Evolutionary conservation across 805 yeast genomes (phyloP), one percentile per base, ranked within the genome.

Genomic region (Saccharomycopsis synnaedendra): DNA sequence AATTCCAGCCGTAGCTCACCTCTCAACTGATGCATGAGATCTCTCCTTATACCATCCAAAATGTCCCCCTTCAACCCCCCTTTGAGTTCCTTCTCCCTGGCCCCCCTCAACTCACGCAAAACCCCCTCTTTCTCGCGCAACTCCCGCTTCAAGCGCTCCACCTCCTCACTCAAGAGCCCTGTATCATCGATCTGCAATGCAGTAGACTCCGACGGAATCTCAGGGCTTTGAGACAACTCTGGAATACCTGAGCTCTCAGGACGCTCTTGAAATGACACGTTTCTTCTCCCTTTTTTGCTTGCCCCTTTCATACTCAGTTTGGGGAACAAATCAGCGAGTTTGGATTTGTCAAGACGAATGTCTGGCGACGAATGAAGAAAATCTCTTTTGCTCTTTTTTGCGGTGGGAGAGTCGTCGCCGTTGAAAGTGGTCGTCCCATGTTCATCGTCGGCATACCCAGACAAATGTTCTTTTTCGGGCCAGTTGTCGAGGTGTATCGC

Each of bases 401-500:
- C 28, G 44, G 27, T 32, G 47, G 47, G 9, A 29, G 27, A n/a
- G 4, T 10, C 19, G 19, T 19, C 19, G 19, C 19, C 19, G 19
- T 19, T 19, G 19, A 19, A 9, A 28, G 29, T 11, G 43, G n/a
- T 28, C n/a, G 40, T 30, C 31, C 27, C 32, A 37, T 36, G 27
- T 7, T 11, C 41, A 31, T n/a, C 5, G n/a, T 39, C 11, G 38
- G 39, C 10, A 34, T 39, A 32, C 3, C 9, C 27, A 34, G 5
- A 9, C 27, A 35, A 7, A 2, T 31, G 7, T 6, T 31, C 43
- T 3, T 31, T 34, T 3, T 34, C 35, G 4, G 45, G 50, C 54
- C 54, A 51, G n/a, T 51, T 40, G 31, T 51, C 54, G 3, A 51
- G 38, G 7, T 11, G 5, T 29, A 9, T 43, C 38, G 19, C 34